A percentile compares a stretch with the other conserved stretches of the same genome.
Conservation (phyloP, 768 basidiomycete species). For the Kwoniella mangroviensis region DNA sequence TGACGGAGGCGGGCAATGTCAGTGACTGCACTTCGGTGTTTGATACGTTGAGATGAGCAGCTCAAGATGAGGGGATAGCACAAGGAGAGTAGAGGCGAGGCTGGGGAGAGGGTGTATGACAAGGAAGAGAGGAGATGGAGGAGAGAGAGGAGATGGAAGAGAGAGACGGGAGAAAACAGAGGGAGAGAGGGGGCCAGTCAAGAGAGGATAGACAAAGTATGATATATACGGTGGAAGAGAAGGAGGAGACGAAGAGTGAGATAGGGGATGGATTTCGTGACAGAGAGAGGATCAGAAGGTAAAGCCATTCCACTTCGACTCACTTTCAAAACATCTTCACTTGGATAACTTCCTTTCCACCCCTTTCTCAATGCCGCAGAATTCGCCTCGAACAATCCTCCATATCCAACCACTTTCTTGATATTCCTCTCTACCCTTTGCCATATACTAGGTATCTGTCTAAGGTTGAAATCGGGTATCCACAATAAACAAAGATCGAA, state of each 20-base stretch:
- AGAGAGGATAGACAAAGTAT: too few species aligned
- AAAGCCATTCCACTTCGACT: conserved; percentile 38
- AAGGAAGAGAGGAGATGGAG: too few species aligned
- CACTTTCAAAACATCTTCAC: conserved; percentile 74
- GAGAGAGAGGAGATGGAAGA: too few species aligned
- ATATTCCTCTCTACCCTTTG: conserved; percentile 76
- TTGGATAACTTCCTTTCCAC: conserved; percentile 86
- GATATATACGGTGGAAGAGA: too few species aligned
- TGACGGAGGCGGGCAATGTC: conserved; percentile 51
- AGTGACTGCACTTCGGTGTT: too few species aligned
- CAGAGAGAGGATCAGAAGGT: background rate
- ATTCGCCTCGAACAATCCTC: conserved; percentile 90
- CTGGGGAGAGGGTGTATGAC: too few species aligned
- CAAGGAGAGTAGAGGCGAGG: too few species aligned
- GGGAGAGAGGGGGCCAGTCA: background rate
- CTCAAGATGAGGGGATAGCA: background rate
- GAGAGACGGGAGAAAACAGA: background rate
- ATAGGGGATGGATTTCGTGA: too few species aligned
- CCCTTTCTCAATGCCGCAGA: conserved; percentile 90
- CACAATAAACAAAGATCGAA: conserved; percentile 90
- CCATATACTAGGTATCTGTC: conserved; percentile 62
- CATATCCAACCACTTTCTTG: conserved; percentile 72
- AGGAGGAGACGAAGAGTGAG: background rate
- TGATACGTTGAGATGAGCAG: too few species aligned
- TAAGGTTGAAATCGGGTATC: conserved; percentile 65